Evolutionary conservation across 2,329 filamentous ascomycete species (phyloP), one percentile per base, ranked within the genome.

Genomic region (Elsinoe batatas): DNA sequence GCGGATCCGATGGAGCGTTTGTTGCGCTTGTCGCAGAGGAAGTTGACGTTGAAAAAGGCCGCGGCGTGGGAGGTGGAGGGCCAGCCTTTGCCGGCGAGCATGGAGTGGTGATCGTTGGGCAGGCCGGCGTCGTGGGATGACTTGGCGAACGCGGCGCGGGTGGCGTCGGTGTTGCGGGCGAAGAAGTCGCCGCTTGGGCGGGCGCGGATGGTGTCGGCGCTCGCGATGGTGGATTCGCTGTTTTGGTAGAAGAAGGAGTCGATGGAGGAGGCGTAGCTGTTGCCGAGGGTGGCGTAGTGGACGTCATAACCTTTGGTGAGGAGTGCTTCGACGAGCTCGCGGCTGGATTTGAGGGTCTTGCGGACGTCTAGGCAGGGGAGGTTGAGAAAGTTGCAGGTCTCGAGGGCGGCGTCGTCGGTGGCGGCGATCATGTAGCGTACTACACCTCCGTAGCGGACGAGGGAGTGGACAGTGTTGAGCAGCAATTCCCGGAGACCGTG

Each of bases 341-440:
- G 40, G 17, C 40, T 17, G 18, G 17, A 11, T 17, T 44, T 44
- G 40, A 22, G 26, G 3, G 10, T 26, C 10, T 44, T 44, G 18
- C 40, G 40, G 20, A 44, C 40, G 17, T 44, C 40, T 6, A 44
- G n/a, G 18, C 40, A 44, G 7, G 40, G 40, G 12, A 44, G 40
- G 11, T 44, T 44, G 20, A 44, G 40, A 2, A 30, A 20, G 18
- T 12, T 44, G 18, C 40, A 44, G 10, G 20, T 26, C 10, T 44
- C 12, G 20, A 44, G 40, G 26, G 38, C 36, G 10, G 33, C 37
- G 47, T 67, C 15, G 61, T 67, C 12, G 62, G 60, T 55, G 66
- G 65, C 4, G 50, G 60, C 55, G 30, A 63, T 62, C 18, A 67
- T 66, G 54, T 65, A 67, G 55, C 54, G 38, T 3, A 64, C 62